Evolutionary conservation across 306 rosid genomes (phyloP), one percentile per base, ranked within the genome.

Genomic region (Mimosa bimucronata): DNA sequence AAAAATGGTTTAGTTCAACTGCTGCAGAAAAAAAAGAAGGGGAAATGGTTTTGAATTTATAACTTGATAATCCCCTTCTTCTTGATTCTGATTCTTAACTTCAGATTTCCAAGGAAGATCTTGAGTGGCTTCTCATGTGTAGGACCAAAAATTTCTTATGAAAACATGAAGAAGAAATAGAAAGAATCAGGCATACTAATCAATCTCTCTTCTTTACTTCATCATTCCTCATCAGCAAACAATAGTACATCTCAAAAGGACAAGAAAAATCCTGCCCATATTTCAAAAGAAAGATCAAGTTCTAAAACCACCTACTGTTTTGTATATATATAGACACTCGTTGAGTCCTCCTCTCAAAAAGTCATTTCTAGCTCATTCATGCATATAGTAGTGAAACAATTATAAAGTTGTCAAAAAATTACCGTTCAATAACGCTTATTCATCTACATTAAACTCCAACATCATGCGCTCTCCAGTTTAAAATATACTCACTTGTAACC

Each of bases 1-100:
- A 9, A 52, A n/a, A 19, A 53, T 41, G 80, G 73, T 84, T 65
- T 83, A 67, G 89, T 81, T 88, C 81, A 88, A 83, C 91, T 83
- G 84, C 90, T 85, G 38, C 88, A 70, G 55, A 50, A 21, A 55
- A 25, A 71, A 62, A 6, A 2, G 26, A 19, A 8, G 9, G 82
- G 77, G 44, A 57, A 66, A 73, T 15, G 30, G 28, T 50, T 67
- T 77, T 12, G 19, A 15, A 31, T 28, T 29, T 28, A 29, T 28
- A 29, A 61, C 67, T 28, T 61, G 2, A 29, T n/a, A 67, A 38
- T 70, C 44, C 31, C 55, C 41, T 29, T 45, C 60, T 28, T 29
- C 48, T 58, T 41, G 12, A n/a, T 9, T 41, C 16, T 34, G 42
- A 46, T 38, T 16, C 70, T 60, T 40, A 74, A 55, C 71, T 81